Base-by-base conservation (phyloP, 2,329 filamentous ascomycete species). In the Beauveria brongniartii region DNA sequence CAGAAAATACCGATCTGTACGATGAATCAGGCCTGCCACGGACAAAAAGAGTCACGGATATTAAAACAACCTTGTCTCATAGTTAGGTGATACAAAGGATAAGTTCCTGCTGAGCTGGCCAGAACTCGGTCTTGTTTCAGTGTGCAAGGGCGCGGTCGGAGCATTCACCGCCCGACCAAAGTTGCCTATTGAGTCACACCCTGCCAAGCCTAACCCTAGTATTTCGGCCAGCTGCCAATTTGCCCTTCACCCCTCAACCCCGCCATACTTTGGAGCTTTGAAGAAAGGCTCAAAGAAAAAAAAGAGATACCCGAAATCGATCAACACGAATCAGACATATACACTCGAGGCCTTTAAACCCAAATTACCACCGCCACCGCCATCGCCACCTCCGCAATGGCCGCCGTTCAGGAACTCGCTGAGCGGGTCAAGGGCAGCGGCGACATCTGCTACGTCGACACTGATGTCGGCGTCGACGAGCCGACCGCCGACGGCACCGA, bases 381-480 rank as follows among this genome's bases (percentile, higher is more conserved):
- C 50, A 51, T 18, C 44, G 56, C 58, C 50, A 51, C 26, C 51
- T 16, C 22, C 50, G 54, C 61, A 44, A 51, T 79, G 77, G 71
- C 76, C 57, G 72, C 75, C 63, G 67, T 77, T 47, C 77, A 80
- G 69, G 79, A 82, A 63, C 75, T 82, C 67, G 78, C 79, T 67
- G 76, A 81, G 64, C 76, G 80, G 70, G 71, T 75, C 67, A 81
- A 79, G 73, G 70, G 72, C 67, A 72, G 72, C 67, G 71, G 73
- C 69, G 71, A 74, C 18, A 77, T 59, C 61, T 81, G 89, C 73
- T 91, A 92, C 77, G 82, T 96, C 71, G 91, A 96, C 78, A 89
- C 91, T 71, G 89, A 91, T 68, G 81, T 81, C 67, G 92, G 92
- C 68, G 78, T 82, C 67, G 92, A 94, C 76, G 85, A 89, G 69